Base-by-base conservation (phyloP, 2,329 filamentous ascomycete species). In the Blastomyces emzantsi region DNA sequence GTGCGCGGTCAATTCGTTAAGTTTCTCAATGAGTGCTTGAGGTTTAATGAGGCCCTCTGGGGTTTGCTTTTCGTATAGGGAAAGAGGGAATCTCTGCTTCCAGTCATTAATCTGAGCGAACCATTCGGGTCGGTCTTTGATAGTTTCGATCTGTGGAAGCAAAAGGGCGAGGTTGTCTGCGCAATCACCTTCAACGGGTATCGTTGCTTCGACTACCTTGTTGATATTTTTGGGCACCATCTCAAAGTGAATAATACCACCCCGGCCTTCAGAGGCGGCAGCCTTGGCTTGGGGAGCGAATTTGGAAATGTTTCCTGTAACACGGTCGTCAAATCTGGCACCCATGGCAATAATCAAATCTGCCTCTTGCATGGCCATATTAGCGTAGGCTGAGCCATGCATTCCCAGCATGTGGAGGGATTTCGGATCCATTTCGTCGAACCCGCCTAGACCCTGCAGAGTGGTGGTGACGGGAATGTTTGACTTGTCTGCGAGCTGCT, bases 181-280 rank as follows among this genome's bases (percentile, higher is more conserved):
- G 39, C 96, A 90, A 73, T 97, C 93, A 64, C 94, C 94, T 78
- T 96, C 93, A 22, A 97, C 88, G 56, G 94, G 93, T 79, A 97
- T 92, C 52, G 90, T 97, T 8, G 93, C 92, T 79, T 97, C 91
- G 17, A 99, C 89, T 52, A 97, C 92, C 84, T 97, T 99, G 86
- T 97, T 97, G 80, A 97, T 97, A 82, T 99, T 97, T 87, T 99
- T 99, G 71, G 94, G 93, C 88, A 97, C 89, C 72, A 99, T 93
- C 75, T 97, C 93, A 72, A 97, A 97, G 78, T 99, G 93, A 19
- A 97, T 85, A 71, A 99, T 97, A 72, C 94, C 94, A 71, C 94
- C 94, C 66, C 92, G 89, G 62, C 87, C 87, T 79, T 96, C 90
- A 13, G 84, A 82, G 4, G 91, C 93, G 0, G 94, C 94, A 17